These are phyloP conservation scores for Russula compacta DNA, from an alignment of 768 basidiomycete species.

Conservation along the genomic window DNA sequence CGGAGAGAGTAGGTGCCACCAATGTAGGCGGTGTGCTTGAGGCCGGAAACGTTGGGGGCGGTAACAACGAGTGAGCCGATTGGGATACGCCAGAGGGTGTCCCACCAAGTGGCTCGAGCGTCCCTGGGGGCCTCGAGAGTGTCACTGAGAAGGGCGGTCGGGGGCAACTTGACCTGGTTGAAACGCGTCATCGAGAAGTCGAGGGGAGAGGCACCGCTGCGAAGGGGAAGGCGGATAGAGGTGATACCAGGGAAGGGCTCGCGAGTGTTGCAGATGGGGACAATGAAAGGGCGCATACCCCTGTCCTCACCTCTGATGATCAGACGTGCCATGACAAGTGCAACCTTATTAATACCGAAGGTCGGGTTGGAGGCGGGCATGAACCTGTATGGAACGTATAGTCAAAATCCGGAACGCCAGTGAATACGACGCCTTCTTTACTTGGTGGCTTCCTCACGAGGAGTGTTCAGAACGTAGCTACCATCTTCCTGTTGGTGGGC, in stretches of 20 bases:
- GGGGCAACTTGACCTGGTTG: conserved; percentile 42
- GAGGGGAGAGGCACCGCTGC: conserved; percentile 44
- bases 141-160: conserved; percentile 39
- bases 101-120: conserved; percentile 44
- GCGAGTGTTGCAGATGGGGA: conserved; percentile 43
- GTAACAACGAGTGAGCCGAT: conserved; percentile 3
- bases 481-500: conserved; percentile 40
- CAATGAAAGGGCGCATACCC: conserved; percentile 46
- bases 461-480: conserved; percentile 45
- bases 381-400: conserved; percentile 31
- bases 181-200: conserved; percentile 52
- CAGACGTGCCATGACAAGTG: conserved; percentile 47
- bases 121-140: conserved; percentile 30
- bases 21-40: conserved; percentile 8
- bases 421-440: conserved; percentile 22
- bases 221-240: conserved; percentile 39
- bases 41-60: conserved; percentile 4
- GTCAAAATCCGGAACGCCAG: background rate
- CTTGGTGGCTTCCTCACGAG: conserved; percentile 52
- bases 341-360: conserved; percentile 44
- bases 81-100: conserved; percentile 30
- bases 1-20: conserved; percentile 4
- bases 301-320: conserved; percentile 43
- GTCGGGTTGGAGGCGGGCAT: conserved; percentile 47
- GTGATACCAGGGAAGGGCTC: conserved; percentile 47